Conservation (phyloP, 331 rosid species). For the Rhamnella rubrinervis region DNA sequence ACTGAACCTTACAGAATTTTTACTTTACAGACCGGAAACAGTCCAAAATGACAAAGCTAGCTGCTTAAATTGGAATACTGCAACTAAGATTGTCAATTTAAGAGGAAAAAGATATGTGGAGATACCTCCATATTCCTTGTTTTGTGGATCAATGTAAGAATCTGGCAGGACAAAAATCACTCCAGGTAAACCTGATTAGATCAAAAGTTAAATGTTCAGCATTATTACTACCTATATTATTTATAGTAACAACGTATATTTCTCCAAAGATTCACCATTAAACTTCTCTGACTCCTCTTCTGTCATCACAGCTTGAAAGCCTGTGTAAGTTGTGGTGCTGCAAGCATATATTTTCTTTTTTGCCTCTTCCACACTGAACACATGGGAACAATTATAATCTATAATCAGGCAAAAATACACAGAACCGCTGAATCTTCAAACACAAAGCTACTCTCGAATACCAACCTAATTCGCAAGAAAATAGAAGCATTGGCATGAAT, state of each 20-base stretch:
- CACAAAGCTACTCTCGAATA: background rate
- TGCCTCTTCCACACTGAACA: slow-evolving; percentile 77
- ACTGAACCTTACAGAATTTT: background rate
- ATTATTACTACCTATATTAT: background rate
- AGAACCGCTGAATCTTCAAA: background rate
- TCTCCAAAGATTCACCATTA: slow-evolving; percentile 40
- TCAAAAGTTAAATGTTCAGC: slow-evolving; percentile 12
- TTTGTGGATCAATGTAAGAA: slow-evolving; percentile 76
- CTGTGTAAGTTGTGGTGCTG: slow-evolving; percentile 81
- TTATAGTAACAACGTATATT: background rate
- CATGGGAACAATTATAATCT: background rate
- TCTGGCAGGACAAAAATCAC: slow-evolving; percentile 81
- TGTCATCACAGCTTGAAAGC: slow-evolving; percentile 79
- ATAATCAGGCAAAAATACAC: background rate
- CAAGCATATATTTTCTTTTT: slow-evolving; percentile 84
- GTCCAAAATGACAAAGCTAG: background rate
- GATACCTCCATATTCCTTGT: slow-evolving; percentile 91
- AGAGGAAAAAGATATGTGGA: background rate
- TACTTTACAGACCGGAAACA: too few species aligned
- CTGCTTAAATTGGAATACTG: background rate
- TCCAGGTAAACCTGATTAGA: slow-evolving; percentile 57
- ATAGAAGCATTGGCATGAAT: background rate
- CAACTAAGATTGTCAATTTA: background rate
- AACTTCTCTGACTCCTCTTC: slow-evolving; percentile 90
- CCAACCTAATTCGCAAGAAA: background rate